Percentiles rank a stretch among this genome's conserved stretches.
Evolutionary conservation across 2,329 filamentous ascomycete genomes (phyloP).

Genomic region (Fusarium lyarnte): DNA sequence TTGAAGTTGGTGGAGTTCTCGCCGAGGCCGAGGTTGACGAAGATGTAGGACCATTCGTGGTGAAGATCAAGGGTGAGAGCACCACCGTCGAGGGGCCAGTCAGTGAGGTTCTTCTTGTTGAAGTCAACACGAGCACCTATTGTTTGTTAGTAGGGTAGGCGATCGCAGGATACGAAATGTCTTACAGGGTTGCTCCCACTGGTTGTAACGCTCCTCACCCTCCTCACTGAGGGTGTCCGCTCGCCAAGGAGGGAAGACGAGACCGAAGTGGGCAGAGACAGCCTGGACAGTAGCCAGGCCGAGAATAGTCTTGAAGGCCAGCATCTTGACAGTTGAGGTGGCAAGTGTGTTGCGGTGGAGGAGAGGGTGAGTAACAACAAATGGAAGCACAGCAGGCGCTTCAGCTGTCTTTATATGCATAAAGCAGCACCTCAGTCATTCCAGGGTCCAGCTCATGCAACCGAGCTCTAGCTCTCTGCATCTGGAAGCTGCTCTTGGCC

Average conservation of each 20-base stretch:
- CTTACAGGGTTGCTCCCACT: slow-evolving; percentile 64
- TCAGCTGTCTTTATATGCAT: slow-evolving; percentile 28
- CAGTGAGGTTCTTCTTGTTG: slow-evolving; percentile 57
- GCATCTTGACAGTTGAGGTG: slow-evolving; percentile 26
- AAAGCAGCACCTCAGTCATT: neutral
- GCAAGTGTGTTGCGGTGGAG: neutral
- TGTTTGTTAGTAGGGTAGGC: neutral
- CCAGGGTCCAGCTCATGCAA: slow-evolving; percentile 11
- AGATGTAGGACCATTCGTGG: slow-evolving; percentile 63
- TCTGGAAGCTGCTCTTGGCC: slow-evolving; percentile 7
- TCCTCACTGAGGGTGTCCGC: slow-evolving; percentile 55
- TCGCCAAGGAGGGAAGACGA: slow-evolving; percentile 60
- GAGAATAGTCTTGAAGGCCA: slow-evolving; percentile 48
- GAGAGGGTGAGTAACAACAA: neutral
- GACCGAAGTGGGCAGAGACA: slow-evolving; percentile 59
- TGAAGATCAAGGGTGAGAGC: slow-evolving; percentile 59
- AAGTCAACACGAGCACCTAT: slow-evolving; percentile 60
- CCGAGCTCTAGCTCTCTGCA: slow-evolving; percentile 15
- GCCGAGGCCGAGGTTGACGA: slow-evolving; percentile 63
- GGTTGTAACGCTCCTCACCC: slow-evolving; percentile 54
- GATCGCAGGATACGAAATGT: neutral
- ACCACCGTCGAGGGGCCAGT: slow-evolving; percentile 63
- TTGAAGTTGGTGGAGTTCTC: slow-evolving; percentile 71
- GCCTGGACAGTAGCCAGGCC: slow-evolving; percentile 50
- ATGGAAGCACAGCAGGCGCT: neutral